These are phyloP conservation scores for Bryoerythrophyllum caledonicum DNA, from an alignment of 225 moss, liverwort and hornwort species.

Conservation along the genomic window DNA sequence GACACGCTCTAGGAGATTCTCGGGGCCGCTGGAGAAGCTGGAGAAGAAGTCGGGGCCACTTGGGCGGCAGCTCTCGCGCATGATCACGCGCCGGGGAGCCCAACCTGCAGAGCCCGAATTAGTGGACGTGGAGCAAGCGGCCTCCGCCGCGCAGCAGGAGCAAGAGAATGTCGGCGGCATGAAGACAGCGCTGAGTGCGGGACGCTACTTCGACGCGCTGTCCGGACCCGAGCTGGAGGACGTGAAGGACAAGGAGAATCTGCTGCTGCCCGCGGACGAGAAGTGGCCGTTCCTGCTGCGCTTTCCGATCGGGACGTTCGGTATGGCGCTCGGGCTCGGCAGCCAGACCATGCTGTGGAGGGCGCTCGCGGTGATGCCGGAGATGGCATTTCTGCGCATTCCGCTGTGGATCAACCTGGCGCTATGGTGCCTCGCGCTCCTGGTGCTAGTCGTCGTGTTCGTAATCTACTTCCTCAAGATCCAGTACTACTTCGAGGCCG, in stretches of 20 bases:
- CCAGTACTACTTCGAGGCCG: slow-evolving; percentile 53
- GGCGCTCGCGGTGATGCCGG: slow-evolving; percentile 28
- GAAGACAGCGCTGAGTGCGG: slow-evolving; percentile 34
- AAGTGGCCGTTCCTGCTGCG: slow-evolving; percentile 57
- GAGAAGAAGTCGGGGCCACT: slow-evolving; percentile 29
- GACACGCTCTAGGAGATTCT: slow-evolving; percentile 43
- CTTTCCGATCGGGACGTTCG: slow-evolving; percentile 51
- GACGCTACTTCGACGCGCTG: slow-evolving; percentile 57
- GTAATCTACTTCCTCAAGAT: slow-evolving; percentile 47
- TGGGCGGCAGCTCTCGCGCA: slow-evolving; percentile 35
- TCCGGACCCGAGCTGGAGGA: slow-evolving; percentile 58
- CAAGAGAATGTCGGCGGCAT: slow-evolving; percentile 26
- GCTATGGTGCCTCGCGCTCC: slow-evolving; percentile 54
- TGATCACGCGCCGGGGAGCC: slow-evolving; percentile 18
- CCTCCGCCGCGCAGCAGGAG: not conserved
- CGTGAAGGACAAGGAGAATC: slow-evolving; percentile 46
- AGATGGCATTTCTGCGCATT: slow-evolving; percentile 33
- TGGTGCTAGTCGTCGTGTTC: slow-evolving; percentile 33
- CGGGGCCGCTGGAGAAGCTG: slow-evolving; percentile 38
- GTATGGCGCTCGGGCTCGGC: slow-evolving; percentile 50
- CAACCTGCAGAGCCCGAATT: not conserved
- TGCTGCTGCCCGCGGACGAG: slow-evolving; percentile 46
- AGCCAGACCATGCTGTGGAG: slow-evolving; percentile 67
- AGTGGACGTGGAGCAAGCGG: slow-evolving; percentile 13
- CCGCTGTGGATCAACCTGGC: slow-evolving; percentile 29